These are phyloP conservation scores for Annulohypoxylon nitens DNA, from an alignment of 495 filamentous ascomycete species.

Conservation along the genomic window DNA sequence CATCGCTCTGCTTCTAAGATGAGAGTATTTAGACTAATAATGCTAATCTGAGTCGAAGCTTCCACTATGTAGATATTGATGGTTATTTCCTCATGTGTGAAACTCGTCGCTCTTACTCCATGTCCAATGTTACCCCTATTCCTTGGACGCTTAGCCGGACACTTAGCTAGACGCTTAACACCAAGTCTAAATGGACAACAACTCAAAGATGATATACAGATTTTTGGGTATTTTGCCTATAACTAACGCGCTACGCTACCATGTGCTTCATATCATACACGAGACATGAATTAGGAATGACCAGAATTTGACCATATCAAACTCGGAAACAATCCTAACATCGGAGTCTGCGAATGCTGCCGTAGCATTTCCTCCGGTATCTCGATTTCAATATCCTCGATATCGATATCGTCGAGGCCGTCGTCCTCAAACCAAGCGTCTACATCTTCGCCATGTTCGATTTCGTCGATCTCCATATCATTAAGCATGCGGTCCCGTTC, in stretches of 20 bases:
- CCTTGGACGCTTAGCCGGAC: not conserved
- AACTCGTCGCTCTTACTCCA: slow-evolving; percentile 18
- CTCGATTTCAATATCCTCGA: slow-evolving; percentile 18
- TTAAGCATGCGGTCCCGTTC: slow-evolving; percentile 50
- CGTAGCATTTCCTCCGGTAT: not conserved
- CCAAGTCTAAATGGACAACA: too few species aligned
- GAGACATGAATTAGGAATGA: not conserved
- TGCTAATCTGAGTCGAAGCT: not conserved
- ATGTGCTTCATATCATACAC: not conserved
- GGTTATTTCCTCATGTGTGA: not conserved
- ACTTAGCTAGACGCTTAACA: not conserved
- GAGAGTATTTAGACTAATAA: not conserved
- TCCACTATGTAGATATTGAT: not conserved
- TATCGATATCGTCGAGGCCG: slow-evolving; percentile 23
- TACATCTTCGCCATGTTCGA: slow-evolving; percentile 51
- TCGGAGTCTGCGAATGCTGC: not conserved
- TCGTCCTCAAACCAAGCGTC: slow-evolving; percentile 48
- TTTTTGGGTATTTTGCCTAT: not conserved
- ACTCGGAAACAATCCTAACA: not conserved
- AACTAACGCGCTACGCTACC: not conserved
- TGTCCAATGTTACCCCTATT: not conserved
- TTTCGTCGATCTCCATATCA: slow-evolving; percentile 52
- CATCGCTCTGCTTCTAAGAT: not conserved
- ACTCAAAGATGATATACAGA: not conserved
- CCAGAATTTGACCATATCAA: not conserved